Evolutionary conservation across 345 rosid genomes (phyloP).

Genomic region (Acer yangbiense): DNA sequence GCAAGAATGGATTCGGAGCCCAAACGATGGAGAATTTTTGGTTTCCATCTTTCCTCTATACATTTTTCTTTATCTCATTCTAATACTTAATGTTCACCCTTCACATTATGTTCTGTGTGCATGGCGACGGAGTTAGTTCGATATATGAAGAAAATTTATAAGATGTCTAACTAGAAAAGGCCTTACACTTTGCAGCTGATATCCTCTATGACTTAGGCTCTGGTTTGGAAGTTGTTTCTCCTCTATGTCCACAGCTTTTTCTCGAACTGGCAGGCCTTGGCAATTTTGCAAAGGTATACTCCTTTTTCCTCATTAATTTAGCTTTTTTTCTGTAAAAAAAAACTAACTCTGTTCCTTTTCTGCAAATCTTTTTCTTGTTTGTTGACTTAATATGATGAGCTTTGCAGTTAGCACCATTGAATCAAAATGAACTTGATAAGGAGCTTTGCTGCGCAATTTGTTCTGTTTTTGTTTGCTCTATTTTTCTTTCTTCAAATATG

Average conservation of each 20-base stretch:
- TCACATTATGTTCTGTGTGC: conserved; percentile 10
- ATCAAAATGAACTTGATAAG: conserved; percentile 1
- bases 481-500: background rate
- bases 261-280: conserved; percentile 98
- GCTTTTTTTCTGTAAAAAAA: background rate
- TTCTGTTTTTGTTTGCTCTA: background rate
- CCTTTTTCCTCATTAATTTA: background rate
- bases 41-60: conserved; percentile 35
- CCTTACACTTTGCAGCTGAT: conserved; percentile 64
- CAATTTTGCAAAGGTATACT: conserved; percentile 79
- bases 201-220: conserved; percentile 90
- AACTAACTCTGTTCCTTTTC: background rate
- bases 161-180: conserved; percentile 14
- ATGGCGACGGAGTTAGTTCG: conserved; percentile 7
- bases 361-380: background rate
- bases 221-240: conserved; percentile 90
- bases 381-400: background rate
- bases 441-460: background rate
- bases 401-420: background rate
- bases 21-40: conserved; percentile 87
- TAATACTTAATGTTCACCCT: background rate
- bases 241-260: conserved; percentile 84
- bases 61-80: background rate
- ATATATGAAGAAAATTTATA: background rate
- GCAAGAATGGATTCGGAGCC: conserved; percentile 99